Base-by-base conservation (phyloP, 2,329 filamentous ascomycete genomes). In the Claviceps africana region DNA sequence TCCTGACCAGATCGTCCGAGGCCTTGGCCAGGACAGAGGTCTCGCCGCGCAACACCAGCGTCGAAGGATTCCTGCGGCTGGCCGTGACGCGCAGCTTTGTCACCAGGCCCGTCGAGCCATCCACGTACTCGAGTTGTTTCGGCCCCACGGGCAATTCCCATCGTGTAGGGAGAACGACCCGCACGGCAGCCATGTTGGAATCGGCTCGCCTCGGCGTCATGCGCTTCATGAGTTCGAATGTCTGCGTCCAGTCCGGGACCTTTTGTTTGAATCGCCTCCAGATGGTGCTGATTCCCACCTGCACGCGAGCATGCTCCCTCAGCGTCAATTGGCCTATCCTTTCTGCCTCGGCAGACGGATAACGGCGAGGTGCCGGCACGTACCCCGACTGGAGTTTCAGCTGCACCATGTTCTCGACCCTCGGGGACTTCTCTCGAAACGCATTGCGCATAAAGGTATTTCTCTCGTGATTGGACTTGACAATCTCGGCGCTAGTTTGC, bases 171-270 rank as follows among this genome's bases (percentile, higher is more conserved):
- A 71, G 55, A 21, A 69, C 58, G 15, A 71, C 61, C 33, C 65
- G 61, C 50, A 70, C 60, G 13, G 67, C 67, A 21, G 65, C 64
- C 61, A 69, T 66, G 45, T 61, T 61, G 17, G 61, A 57, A 49
- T 62, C 62, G 33, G 58, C 61, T 54, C 58, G 60, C 51, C 60
- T 61, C 10, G 63, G 61, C 15, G 71, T 74, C 56, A 60, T 65
- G 15, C 59, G 58, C 55, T 64, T 64, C 54, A 77, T 64, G 4
- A 66, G 55, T 9, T 60, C 54, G 42, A 76, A 64, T 11, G 69
- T 67, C 6, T 60, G 56, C 15, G 62, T 65, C 72, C 72, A 77
- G 53, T 70, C 62, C 1, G 66, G 61, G 37, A 64, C 57, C 17
- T 56, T 59, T 37, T 57, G 59, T 1, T 56, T 52, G 51, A 65